Evolutionary conservation across 805 yeast species (phyloP), one percentile per base, ranked within the genome.

Genomic region (Nakazawaea wickerhamii): DNA sequence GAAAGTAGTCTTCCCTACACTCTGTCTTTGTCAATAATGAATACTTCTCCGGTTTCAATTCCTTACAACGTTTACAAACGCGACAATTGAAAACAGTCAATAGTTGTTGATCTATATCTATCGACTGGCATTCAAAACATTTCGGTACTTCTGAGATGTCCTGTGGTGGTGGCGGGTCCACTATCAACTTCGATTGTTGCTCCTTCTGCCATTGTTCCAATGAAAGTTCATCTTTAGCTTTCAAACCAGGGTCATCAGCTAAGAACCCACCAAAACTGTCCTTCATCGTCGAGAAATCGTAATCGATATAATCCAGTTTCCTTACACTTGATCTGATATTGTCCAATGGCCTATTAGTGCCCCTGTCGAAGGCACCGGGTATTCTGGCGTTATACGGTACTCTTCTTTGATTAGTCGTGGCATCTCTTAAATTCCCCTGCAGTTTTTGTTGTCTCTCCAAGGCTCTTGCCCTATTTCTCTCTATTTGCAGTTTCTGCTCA

Each of bases 1-100:
- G 60, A 32, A 93, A 73, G 59, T 93, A 93, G 63, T 93, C 99
- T 52, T 85, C 91, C 31, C 80, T 76, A 60, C 96, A 89, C 62
- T 93, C 99, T 0, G 99, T 93, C 63, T 93, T 93, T 6, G 99
- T 93, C 40, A 93, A 63, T 17, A 93, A 61, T 0, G 98, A 77
- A 59, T 91, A 93, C 55, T 93, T 93, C 30, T 93, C 96, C 0
- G 96, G 96, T 18, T 64, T 63, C 45, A 71, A 70, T 52, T 77
- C 77, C 26, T 77, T 79, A 60, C 99, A 93, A 40, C 73, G 68
- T 39, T 82, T 75, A 60, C 99, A 93, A 7, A 90, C 96, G 11
- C 86, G 68, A 22, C 82, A 65, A 14, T 70, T 67, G 64, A 90
- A 93, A n/a, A 78, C 77, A 9, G 81, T 73, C 53, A 65, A 75